Base-by-base conservation (phyloP, 306 rosid species). In the Pyrus communis region DNA sequence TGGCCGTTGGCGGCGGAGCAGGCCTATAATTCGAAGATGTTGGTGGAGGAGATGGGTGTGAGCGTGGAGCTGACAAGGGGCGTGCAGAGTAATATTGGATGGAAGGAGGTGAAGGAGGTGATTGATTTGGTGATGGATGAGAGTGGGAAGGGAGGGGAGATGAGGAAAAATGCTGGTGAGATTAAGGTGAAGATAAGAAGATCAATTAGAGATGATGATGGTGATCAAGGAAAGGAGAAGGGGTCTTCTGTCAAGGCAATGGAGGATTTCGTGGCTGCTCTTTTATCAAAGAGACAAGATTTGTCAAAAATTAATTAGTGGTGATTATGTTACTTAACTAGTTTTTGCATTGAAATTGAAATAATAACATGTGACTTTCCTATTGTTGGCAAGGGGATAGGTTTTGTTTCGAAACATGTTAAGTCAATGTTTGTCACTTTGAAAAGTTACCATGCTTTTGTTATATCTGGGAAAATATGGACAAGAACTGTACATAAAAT, bases 1-100 rank as follows among this genome's bases (percentile, higher is more conserved):
- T 93, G 93, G 97, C 93, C 98, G 35, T 67, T 93, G 18, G 97
- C 87, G 10, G 96, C 93, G 12, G 98, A 93, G 69, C 98, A 93
- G 33, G 80, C 83, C 4, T 88, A 83, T 38, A 93, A 91, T 58
- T 77, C 90, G 8, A 93, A 89, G 87, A 93, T 93, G 98, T 15
- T 91, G 71, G 78, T 52, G 83, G 98, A 93, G 78, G 97, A 91
- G 46, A 81, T 84, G 86, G 92, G 93, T 10, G 89, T 88, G 74
- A 31, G 80, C 28, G 86, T 88, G 77, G 93, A 87, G 78, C 76
- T 91, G 40, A 75, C 90, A 10, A 70, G 89, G 46, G 88, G 88
- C 2, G 80, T 74, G 46, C 86, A 84, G 72, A 66, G 69, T 51
- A 76, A 77, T 10, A 22, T 91, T 10, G 51, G 1, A 3, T 23